A percentile compares a stretch with the other conserved stretches of the same genome.
Evolutionary conservation across 495 filamentous ascomycete genomes (phyloP).

Genomic region (Lophium mytilinum): DNA sequence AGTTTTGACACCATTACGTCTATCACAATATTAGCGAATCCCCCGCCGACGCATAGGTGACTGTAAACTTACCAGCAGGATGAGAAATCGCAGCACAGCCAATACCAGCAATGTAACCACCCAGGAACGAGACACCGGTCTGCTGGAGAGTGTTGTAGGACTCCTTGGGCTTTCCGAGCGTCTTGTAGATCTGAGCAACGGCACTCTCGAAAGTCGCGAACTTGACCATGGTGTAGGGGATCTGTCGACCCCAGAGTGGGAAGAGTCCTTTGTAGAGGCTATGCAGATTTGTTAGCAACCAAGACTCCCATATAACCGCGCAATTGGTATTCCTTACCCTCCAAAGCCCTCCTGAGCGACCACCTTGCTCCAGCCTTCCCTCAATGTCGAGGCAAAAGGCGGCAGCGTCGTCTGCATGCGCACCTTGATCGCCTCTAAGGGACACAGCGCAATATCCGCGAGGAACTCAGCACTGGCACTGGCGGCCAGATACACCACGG

Average conservation of each 20-base stretch:
- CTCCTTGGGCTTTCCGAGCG: constrained; percentile 58
- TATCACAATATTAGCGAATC: constrained; percentile 15
- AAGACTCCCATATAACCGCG: neutral
- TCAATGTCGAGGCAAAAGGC: constrained; percentile 51
- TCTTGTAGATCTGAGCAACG: constrained; percentile 53
- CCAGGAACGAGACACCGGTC: constrained; percentile 61
- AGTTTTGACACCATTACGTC: constrained; percentile 71
- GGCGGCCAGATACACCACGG: constrained; percentile 56
- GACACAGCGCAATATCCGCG: constrained; percentile 60
- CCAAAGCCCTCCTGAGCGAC: constrained; percentile 49
- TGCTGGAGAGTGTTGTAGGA: constrained; percentile 53
- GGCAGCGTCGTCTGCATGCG: constrained; percentile 66
- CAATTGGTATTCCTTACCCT: constrained; percentile 27
- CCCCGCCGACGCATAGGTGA: constrained; percentile 30
- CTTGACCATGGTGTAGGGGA: constrained; percentile 71
- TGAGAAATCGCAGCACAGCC: constrained; percentile 49
- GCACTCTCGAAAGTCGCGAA: constrained; percentile 68
- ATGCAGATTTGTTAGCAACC: neutral
- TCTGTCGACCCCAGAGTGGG: constrained; percentile 64
- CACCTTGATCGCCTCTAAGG: constrained; percentile 64
- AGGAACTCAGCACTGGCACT: constrained; percentile 61
- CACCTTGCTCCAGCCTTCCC: constrained; percentile 56
- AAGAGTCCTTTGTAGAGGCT: constrained; percentile 59
- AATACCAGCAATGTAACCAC: constrained; percentile 65
- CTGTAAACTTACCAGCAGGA: constrained; percentile 42